These are phyloP conservation scores for Candida quercuum DNA, from an alignment of 805 yeast species.

Conservation along the genomic window DNA sequence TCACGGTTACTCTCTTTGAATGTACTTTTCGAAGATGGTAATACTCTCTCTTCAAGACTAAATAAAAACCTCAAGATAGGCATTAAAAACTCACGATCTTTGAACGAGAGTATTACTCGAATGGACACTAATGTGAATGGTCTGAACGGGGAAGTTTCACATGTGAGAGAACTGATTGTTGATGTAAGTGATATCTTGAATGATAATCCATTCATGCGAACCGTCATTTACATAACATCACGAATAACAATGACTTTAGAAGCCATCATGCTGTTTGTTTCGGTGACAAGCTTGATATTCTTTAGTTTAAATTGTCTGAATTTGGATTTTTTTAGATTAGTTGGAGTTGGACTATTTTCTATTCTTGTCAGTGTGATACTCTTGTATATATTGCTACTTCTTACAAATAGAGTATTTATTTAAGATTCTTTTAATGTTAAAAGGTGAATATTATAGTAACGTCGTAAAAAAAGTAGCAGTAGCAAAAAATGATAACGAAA, in stretches of 20 bases:
- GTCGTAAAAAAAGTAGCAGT: no score
- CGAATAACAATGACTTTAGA: slow-evolving; percentile 4
- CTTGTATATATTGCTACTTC: background rate
- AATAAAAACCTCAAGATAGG: slow-evolving; percentile 2
- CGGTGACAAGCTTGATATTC: slow-evolving; percentile 2
- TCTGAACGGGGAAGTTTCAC: slow-evolving; percentile 4
- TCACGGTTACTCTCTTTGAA: background rate
- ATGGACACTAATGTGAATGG: slow-evolving; percentile 6
- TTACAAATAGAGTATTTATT: background rate
- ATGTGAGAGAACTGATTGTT: slow-evolving; percentile 6
- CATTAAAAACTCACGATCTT: background rate
- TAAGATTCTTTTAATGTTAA: no score
- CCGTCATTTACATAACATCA: slow-evolving; percentile 4
- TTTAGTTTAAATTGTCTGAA: slow-evolving; percentile 7
- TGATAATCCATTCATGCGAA: slow-evolving; percentile 10
- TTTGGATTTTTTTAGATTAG: slow-evolving; percentile 11
- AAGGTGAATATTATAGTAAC: no score
- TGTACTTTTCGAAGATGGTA: background rate
- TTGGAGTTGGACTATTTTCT: slow-evolving; percentile 7
- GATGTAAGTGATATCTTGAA: slow-evolving; percentile 8
- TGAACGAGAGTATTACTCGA: slow-evolving; percentile 5
- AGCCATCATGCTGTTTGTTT: slow-evolving; percentile 3
- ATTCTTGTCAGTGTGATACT: background rate
- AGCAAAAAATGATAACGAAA: no score
- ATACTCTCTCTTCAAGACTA: slow-evolving; percentile 1